phyloP scores from a whole-genome alignment of 139 green algal genomes.

The Micractinium sp. region DNA sequence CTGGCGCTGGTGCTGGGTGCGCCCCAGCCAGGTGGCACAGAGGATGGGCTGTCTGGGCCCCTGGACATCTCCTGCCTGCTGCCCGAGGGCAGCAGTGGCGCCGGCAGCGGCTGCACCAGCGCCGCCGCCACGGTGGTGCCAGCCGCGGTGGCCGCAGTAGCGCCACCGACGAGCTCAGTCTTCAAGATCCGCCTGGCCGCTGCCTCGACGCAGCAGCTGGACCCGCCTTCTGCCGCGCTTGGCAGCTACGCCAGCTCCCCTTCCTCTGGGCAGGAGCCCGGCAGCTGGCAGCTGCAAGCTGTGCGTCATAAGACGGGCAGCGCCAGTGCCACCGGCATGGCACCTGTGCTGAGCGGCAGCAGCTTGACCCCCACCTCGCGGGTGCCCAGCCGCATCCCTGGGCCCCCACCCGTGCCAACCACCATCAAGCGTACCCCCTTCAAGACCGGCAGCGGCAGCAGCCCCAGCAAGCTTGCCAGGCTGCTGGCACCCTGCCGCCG shows the following conservation, averaged over 20 bases:
- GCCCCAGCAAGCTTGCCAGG: neutral
- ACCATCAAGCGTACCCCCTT: neutral
- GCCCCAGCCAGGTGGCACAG: neutral
- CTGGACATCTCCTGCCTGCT: conserved; percentile 5
- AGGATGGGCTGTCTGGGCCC: neutral
- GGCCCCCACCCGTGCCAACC: neutral
- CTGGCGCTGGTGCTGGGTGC: neutral
- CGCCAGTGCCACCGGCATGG: neutral
- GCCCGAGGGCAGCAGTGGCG: neutral
- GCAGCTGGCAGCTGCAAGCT: neutral
- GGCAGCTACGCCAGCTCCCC: neutral
- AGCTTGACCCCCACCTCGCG: neutral
- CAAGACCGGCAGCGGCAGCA: neutral
- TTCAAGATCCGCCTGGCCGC: no score
- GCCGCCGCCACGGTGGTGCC: neutral
- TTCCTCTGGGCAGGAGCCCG: neutral
- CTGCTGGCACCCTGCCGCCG: conserved; percentile 12
- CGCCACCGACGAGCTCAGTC: neutral
- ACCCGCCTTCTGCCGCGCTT: no score
- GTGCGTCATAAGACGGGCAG: neutral
- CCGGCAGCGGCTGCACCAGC: neutral
- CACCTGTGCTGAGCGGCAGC: neutral
- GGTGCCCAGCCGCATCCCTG: neutral
- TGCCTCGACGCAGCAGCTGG: no score
- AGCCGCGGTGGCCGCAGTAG: neutral